Base-by-base conservation (phyloP, 441 rosid species). In the Erodium texanum region DNA sequence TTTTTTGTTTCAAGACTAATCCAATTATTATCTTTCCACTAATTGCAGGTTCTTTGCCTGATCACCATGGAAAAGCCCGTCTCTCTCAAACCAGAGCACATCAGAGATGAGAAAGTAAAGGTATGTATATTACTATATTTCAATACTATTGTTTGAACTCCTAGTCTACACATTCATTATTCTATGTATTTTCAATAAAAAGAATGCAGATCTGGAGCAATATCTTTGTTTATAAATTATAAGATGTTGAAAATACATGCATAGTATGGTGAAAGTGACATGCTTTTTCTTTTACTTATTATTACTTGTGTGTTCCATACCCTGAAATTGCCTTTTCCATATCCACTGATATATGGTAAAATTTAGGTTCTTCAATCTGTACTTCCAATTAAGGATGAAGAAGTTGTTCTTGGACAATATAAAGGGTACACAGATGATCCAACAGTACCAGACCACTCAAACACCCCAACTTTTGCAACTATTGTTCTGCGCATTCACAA, bases 71-170 rank as follows among this genome's bases (percentile, higher is more conserved):
- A 95, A 84, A 92, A 90, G 82, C 99, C 99, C 0, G 70, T 95
- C 70, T 95, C 98, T 72, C 90, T 92, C 71, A 90, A 85, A 76
- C 98, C 98, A 7, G 98, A 95, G 86, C 93, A 90, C 80, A 90
- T 95, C 63, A 92, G 99, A 6, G 98, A 94, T 82, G 98, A 92
- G 85, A 94, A 94, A 89, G 98, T 94, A 82, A 94, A 94, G 97
- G 99, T 90, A 71, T 27, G 68, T 64, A 23, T 70, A 65, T 54
- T 66, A 48, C 65, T 20, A 50, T 27, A 10, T n/a, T n/a, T n/a
- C n/a, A n/a, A n/a, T 7, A 32, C 50, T 24, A 11, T 71, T 48
- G 64, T 68, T 58, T 38, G 56, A 43, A 71, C 58, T 52, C 43
- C 7, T 63, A 23, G n/a, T 52, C 41, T 20, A n/a, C 50, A 9